Base-by-base conservation (phyloP, 2,329 filamentous ascomycete genomes). In the Sporothrix variecibatus region DNA sequence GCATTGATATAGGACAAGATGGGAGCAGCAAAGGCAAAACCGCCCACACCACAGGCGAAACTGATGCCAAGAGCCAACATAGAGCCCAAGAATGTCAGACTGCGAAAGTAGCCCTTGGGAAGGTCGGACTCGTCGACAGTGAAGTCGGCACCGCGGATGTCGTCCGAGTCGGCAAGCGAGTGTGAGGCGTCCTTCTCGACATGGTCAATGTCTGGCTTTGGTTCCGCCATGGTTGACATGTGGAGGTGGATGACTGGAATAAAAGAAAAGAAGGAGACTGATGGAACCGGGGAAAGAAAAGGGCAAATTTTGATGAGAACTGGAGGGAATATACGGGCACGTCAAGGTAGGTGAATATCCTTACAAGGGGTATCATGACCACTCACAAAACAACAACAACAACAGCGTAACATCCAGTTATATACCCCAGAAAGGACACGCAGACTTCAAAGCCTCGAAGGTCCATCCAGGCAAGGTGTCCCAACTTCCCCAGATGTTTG, bases 1-100 rank as follows among this genome's bases (percentile, higher is more conserved):
- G 65, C 69, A 46, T 76, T 75, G 62, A 76, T 76, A 15, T 71
- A n/a, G 8, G 46, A 26, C 12, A 76, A 53, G 11, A 76, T 74
- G 8, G 75, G 75, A 4, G 79, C 79, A 2, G 78, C 78, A 64
- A 77, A 79, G 51, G 77, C 77, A 64, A 77, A 81, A 2, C 79
- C 80, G 26, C 77, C 78, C 38, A 80, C 78, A 67, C 79, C 79
- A 46, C 77, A 79, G 65, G 79, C 76, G 53, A 80, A 75, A 11
- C 76, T 75, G 11, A 75, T 65, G 2, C 75, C 76, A n/a, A 76
- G 73, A 15, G 65, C 74, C 5, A 72, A 40, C 74, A 76, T 76
- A 9, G 72, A 71, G 3, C 72, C 72, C 3, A 77, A 20, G 34
- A 64, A 64, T 0, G 65, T 72, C 17, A 26, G 49, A 43, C 73